Base-by-base conservation (phyloP, 345 rosid genomes). In the Barbarea vulgaris region DNA sequence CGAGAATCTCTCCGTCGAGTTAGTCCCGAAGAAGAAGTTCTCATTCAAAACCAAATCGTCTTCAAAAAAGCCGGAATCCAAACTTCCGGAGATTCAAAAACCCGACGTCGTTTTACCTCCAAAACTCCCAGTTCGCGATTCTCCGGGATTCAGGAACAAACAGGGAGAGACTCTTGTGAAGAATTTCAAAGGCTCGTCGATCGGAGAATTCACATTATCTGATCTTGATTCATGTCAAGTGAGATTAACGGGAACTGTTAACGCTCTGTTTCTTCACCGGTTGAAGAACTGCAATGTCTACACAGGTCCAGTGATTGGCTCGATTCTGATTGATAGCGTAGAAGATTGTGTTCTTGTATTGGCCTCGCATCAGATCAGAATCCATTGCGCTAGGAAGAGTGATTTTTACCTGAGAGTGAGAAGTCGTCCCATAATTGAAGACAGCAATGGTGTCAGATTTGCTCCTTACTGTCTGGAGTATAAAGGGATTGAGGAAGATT, bases 381-480 rank as follows among this genome's bases (percentile, higher is more conserved):
- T 94, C 54, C 98, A 93, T 81, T 65, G 63, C 36, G 95, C 89
- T 0, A 87, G 48, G 50, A 74, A 56, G 22, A 75, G 89, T 69
- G 91, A 87, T 79, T 94, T 94, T 71, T 91, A 89, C 81, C 33
- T 91, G 77, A 84, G 96, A 71, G 93, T 85, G 62, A 88, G 96
- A 81, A 94, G 97, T 56, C 82, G 93, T 77, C 98, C 96, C 3
- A 88, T 93, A 41, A 77, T 89, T n/a, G 97, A 91, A 84, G 96
- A 93, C 57, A 81, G 94, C 59, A 59, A 67, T 1, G 86, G 80
- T 13, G 86, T 86, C 41, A 85, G 91, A 33, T 91, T 94, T 31
- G 90, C 84, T 7, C 98, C 98, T 1, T 88, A 86, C 64, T 89
- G 89, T 84, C 82, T 93, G 83, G 75, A 77, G 28, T 94, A 91